Evolutionary conservation across 495 filamentous ascomycete genomes (phyloP), one percentile per base, ranked within the genome.

Genomic region (Hypomontagnella monticulosa): DNA sequence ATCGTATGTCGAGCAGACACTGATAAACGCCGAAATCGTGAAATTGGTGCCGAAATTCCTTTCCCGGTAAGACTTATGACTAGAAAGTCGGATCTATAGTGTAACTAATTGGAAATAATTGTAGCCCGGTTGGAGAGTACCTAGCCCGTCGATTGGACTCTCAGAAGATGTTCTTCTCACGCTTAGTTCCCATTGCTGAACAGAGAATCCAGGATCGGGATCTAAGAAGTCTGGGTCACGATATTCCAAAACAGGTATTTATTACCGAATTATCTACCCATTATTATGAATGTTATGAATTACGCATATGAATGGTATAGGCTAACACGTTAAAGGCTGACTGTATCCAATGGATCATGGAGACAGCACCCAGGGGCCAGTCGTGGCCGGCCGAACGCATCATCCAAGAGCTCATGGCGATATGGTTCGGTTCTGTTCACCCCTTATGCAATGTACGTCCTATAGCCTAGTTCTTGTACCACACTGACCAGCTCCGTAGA

Each of bases 291-390:
- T n/a, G n/a, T n/a, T n/a, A n/a, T n/a, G n/a, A n/a, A n/a, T n/a
- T n/a, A n/a, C n/a, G n/a, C n/a, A n/a, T n/a, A n/a, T n/a, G n/a
- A n/a, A n/a, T n/a, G n/a, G n/a, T n/a, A 27, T 6, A 27, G 23
- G 23, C n/a, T 44, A 40, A 52, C n/a, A 36, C 4, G 1, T 11
- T 20, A 12, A 19, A 67, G 57, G 40, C 43, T 2, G 74, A 76
- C 23, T 69, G 69, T 42, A 75, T 79, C 11, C 76, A 78, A 65
- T 78, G 76, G 76, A 62, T 78, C 15, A 73, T 79, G 43, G 69
- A 57, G 38, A 40, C 55, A 9, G 60, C 34, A 23, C 53, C 56
- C 10, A 57, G 15, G 37, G 30, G 19, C 10, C 50, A 34, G 14
- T 30, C 46, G n/a, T 46, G 42, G 72, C 63, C 69, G 0, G 19